Base-by-base conservation (phyloP, 371 early-diverging fungal genomes). In the Umbelopsis sp. region DNA sequence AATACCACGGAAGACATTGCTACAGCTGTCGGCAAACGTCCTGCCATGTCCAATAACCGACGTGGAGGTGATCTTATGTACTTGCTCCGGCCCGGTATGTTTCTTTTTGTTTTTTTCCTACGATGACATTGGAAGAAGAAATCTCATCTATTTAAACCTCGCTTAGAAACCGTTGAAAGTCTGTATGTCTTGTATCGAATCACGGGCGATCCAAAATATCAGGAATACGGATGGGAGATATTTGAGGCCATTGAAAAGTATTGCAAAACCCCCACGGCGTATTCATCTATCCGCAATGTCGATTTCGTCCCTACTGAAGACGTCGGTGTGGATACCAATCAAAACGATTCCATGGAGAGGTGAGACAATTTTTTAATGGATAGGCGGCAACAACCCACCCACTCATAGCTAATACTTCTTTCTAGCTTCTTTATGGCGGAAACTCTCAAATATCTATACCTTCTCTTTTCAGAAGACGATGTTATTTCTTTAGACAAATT, bases 401-500 rank as follows among this genome's bases (percentile, higher is more conserved):
- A 29, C 4, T 4, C 29, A 29, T 29, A 1, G 4, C 41, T 41
- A 3, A 41, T 12, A 0, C 35, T 1, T 10, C 4, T 35, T 71
- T 66, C 82, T 65, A 76, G 83, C 41, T 93, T 92, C 74, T 91
- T 92, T 70, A 72, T 91, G 72, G 89, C 89, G 3, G 96, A 96
- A 75, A 94, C 96, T 20, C 80, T 96, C 78, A 96, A 96, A 80
- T 96, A 96, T 75, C 78, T 95, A 20, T 95, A 92, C 74, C 73
- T 93, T 68, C 79, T 93, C 32, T 94, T 93, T 73, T 76, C 83
- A 41, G 81, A 86, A 0, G 86, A 83, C 48, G 77, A 86, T 66
- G 81, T 80, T 63, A 77, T 90, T 50, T 87, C 92, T 52, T 83
- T 93, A 63, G 91, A 92, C 72, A 74, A 91, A 69, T 94, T 84